Conservation (phyloP, 768 basidiomycete species). For the Calocybe gangraenosa region DNA sequence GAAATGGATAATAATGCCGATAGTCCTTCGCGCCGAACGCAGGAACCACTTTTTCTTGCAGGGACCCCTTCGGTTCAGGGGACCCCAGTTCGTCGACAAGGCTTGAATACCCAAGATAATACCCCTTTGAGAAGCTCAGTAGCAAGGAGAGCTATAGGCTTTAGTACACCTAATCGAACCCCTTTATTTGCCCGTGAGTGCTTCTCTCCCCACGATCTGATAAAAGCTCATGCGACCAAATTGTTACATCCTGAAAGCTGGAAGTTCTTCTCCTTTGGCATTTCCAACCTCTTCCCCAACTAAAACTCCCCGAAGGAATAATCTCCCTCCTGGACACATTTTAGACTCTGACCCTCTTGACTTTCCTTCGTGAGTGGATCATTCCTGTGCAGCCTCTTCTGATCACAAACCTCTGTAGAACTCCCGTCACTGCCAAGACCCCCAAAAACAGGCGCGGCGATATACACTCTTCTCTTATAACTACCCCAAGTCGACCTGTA, state of each 20-base stretch:
- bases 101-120: slow-evolving; percentile 34
- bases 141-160: slow-evolving; percentile 50
- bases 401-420: slow-evolving; percentile 29
- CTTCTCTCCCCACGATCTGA: neutral
- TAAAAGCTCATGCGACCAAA: neutral
- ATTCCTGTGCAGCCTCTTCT: neutral
- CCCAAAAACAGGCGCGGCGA: slow-evolving; percentile 81
- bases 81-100: slow-evolving; percentile 40
- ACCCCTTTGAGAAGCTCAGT: slow-evolving; percentile 43
- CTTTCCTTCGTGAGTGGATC: slow-evolving; percentile 59
- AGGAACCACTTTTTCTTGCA: slow-evolving; percentile 48
- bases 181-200: slow-evolving; percentile 49
- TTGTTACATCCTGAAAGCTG: slow-evolving; percentile 30
- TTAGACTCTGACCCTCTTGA: slow-evolving; percentile 63
- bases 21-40: slow-evolving; percentile 34
- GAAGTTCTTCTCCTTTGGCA: slow-evolving; percentile 59
- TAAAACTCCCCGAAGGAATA: slow-evolving; percentile 43
- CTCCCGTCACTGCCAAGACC: slow-evolving; percentile 48
- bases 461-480: slow-evolving; percentile 76
- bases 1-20: slow-evolving; percentile 43
- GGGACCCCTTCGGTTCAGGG: slow-evolving; percentile 50
- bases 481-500: slow-evolving; percentile 45
- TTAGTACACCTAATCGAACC: slow-evolving; percentile 52
- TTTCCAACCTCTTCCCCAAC: slow-evolving; percentile 62
- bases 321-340: slow-evolving; percentile 33